These are phyloP conservation scores for Beauveria scarabaeidicola DNA, from an alignment of 2,329 filamentous ascomycete genomes.

Conservation along the genomic window DNA sequence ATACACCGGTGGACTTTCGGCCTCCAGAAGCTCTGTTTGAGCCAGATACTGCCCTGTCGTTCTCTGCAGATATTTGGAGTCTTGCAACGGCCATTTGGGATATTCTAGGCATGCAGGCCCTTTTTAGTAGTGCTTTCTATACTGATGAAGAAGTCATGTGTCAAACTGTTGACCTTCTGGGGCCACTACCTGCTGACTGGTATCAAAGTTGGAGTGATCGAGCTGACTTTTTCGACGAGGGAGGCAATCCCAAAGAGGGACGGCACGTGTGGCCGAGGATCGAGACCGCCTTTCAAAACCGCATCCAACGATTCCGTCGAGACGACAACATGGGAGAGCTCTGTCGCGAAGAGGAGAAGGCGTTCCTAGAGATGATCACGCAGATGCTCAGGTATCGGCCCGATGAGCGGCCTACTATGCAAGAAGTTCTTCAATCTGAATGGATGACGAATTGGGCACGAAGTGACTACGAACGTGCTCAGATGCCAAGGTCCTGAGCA, in stretches of 20 bases:
- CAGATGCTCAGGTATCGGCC: slow-evolving; percentile 11
- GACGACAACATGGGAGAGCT: slow-evolving; percentile 4
- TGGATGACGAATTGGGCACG: slow-evolving; percentile 19
- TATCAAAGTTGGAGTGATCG: neutral
- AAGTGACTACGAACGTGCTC: neutral
- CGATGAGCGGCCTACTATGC: neutral
- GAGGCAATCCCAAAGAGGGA: neutral
- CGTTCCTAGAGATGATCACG: slow-evolving; percentile 11
- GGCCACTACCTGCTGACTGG: slow-evolving; percentile 9
- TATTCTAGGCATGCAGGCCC: neutral
- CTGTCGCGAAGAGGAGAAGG: neutral
- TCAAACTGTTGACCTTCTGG: slow-evolving; percentile 1
- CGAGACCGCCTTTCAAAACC: neutral
- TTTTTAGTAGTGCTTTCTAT: neutral
- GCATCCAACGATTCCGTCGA: slow-evolving; percentile 10
- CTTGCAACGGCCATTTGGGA: slow-evolving; percentile 2
- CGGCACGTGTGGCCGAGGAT: neutral
- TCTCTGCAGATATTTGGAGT: slow-evolving; percentile 2
- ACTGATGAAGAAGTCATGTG: neutral
- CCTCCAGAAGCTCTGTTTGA: neutral
- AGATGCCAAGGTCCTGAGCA: too few relatives aligned
- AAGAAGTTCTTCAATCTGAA: slow-evolving; percentile 7
- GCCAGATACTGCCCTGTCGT: neutral
- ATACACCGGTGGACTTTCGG: neutral
- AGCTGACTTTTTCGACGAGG: neutral